These are phyloP conservation scores for Pichia sp. DNA, from an alignment of 1,139 yeast genomes.

Conservation along the genomic window DNA sequence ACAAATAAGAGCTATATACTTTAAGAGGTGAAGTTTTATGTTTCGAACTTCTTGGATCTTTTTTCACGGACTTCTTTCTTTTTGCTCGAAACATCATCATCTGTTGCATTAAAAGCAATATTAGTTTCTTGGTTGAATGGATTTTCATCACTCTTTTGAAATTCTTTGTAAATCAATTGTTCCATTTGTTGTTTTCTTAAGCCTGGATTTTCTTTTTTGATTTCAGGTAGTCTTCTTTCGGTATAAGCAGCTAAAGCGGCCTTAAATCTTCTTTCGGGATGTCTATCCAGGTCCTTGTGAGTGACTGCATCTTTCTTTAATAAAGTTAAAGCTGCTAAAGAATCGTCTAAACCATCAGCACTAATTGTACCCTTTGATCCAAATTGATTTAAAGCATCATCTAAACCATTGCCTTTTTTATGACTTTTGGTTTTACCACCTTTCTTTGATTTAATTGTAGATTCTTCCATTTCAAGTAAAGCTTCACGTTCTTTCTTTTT, in stretches of 20 bases:
- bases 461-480: conserved; percentile 51
- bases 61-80: conserved; percentile 46
- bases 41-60: conserved; percentile 31
- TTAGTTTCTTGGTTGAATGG: conserved; percentile 79
- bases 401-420: conserved; percentile 56
- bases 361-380: conserved; percentile 38
- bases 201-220: conserved; percentile 75
- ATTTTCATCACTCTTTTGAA: conserved; percentile 73
- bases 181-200: conserved; percentile 73
- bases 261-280: conserved; percentile 84
- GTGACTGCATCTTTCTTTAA: conserved; percentile 49
- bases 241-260: conserved; percentile 73
- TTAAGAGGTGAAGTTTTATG: conserved; percentile 11
- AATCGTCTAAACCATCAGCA: conserved; percentile 74
- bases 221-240: conserved; percentile 65
- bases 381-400: conserved; percentile 33
- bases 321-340: conserved; percentile 70
- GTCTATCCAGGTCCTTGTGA: conserved; percentile 69
- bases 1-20: background rate
- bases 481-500: conserved; percentile 62
- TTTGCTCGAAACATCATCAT: conserved; percentile 45
- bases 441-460: conserved; percentile 53
- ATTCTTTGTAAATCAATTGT: conserved; percentile 70
- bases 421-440: conserved; percentile 72
- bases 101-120: conserved; percentile 55